Conservation (phyloP, 495 filamentous ascomycete genomes). For the Penicillium malachiteum region DNA sequence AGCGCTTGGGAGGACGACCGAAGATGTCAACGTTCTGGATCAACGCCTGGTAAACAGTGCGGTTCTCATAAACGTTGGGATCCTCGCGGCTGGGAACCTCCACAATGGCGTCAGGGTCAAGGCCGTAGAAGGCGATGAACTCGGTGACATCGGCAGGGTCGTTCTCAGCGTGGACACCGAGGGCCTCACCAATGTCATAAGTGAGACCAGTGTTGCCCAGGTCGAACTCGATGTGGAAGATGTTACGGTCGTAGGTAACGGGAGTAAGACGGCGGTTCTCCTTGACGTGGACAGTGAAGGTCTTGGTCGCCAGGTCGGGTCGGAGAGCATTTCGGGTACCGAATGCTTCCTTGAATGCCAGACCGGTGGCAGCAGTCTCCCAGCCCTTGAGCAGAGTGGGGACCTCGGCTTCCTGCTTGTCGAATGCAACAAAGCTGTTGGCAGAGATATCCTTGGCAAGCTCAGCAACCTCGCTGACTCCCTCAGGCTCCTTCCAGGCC, state of each 20-base stretch:
- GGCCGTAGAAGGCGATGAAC: constrained; percentile 86
- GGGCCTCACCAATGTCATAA: constrained; percentile 97
- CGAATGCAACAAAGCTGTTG: constrained; percentile 81
- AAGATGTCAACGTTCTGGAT: constrained; percentile 96
- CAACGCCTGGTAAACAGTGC: constrained; percentile 90
- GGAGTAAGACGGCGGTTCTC: constrained; percentile 94
- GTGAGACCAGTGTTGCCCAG: constrained; percentile 84
- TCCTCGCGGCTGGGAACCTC: constrained; percentile 90
- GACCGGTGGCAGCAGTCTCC: constrained; percentile 78
- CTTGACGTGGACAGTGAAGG: constrained; percentile 82
- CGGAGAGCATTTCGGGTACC: constrained; percentile 69
- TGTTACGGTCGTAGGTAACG: constrained; percentile 88
- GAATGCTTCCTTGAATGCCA: constrained; percentile 95
- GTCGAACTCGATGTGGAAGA: constrained; percentile 99
- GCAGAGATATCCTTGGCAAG: constrained; percentile 61
- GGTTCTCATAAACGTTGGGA: constrained; percentile 70
- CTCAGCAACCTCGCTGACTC: constrained; percentile 48
- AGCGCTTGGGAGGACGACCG: constrained; percentile 92
- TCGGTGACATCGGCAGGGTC: constrained; percentile 71
- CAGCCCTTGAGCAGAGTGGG: constrained; percentile 67
- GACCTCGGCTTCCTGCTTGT: constrained; percentile 72
- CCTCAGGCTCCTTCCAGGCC: constrained; percentile 69
- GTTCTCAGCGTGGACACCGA: constrained; percentile 95
- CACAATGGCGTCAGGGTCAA: constrained; percentile 78
- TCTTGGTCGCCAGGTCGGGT: constrained; percentile 83